A percentile compares a stretch with the other conserved stretches of the same genome.
Evolutionary conservation across 768 basidiomycete species (phyloP).

Genomic region (Suillus weaverae): DNA sequence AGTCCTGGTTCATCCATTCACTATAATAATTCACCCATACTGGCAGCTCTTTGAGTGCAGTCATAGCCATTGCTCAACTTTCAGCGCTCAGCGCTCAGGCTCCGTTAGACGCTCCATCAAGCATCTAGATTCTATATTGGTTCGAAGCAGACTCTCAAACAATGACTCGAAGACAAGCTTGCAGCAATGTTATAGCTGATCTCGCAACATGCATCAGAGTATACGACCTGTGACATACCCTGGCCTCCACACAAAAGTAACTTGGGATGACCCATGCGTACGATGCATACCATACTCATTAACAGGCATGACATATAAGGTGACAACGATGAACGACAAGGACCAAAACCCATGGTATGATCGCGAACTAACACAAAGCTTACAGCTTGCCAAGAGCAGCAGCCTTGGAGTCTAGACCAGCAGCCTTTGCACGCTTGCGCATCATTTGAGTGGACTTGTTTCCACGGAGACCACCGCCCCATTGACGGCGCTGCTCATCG

Average conservation of each 20-base stretch:
- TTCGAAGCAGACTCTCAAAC: neutral
- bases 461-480: slow-evolving; percentile 96
- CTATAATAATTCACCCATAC: no score
- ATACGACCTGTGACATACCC: neutral
- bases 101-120: no score
- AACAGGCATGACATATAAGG: neutral
- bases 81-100: neutral
- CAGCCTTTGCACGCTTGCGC: slow-evolving; percentile 90
- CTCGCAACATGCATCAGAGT: neutral
- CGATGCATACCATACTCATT: slow-evolving; percentile 5
- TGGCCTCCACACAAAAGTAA: neutral
- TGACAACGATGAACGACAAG: neutral
- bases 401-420: slow-evolving; percentile 64
- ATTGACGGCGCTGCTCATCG: slow-evolving; percentile 86
- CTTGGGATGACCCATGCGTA: neutral
- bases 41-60: neutral
- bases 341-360: neutral
- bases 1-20: neutral
- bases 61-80: neutral
- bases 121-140: neutral
- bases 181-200: neutral
- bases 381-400: slow-evolving; percentile 66
- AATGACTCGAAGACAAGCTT: neutral
- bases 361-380: slow-evolving; percentile 14
- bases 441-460: slow-evolving; percentile 94